These are phyloP conservation scores for Petrea volubilis DNA, from an alignment of 257 asterid species.

Conservation along the genomic window DNA sequence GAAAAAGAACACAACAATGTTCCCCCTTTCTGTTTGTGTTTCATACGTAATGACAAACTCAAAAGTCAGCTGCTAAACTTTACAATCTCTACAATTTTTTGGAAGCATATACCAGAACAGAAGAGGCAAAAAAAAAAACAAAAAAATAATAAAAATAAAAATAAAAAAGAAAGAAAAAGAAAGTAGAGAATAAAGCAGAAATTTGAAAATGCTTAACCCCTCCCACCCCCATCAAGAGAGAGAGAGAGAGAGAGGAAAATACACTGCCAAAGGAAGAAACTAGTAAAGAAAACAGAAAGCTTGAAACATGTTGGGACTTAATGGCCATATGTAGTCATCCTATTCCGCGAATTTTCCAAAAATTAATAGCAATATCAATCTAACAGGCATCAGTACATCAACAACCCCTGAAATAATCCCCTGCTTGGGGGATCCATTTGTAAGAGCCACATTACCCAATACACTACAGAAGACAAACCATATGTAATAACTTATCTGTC, in stretches of 20 bases:
- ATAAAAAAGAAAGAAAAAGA: too few species aligned
- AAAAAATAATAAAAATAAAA: too few species aligned
- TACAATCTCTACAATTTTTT: background rate
- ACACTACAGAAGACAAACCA: background rate
- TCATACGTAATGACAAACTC: background rate
- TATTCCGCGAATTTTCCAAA: background rate
- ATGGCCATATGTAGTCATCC: background rate
- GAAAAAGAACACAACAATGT: background rate
- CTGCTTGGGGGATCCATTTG: background rate
- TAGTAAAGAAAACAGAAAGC: background rate
- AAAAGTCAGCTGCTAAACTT: background rate
- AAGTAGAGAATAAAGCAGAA: too few species aligned
- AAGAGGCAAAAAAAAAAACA: too few species aligned
- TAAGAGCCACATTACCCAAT: background rate
- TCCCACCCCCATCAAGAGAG: too few species aligned
- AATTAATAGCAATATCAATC: background rate
- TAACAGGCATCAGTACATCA: background rate
- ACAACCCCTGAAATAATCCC: background rate
- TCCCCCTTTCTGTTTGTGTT: background rate
- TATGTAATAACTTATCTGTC: background rate
- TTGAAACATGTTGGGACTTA: background rate
- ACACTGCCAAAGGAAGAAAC: too few species aligned
- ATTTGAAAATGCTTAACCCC: background rate
- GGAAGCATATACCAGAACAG: background rate
- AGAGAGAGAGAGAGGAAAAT: too few species aligned